Base-by-base conservation (phyloP, 1,139 yeast genomes). In the Pichia terricola region DNA sequence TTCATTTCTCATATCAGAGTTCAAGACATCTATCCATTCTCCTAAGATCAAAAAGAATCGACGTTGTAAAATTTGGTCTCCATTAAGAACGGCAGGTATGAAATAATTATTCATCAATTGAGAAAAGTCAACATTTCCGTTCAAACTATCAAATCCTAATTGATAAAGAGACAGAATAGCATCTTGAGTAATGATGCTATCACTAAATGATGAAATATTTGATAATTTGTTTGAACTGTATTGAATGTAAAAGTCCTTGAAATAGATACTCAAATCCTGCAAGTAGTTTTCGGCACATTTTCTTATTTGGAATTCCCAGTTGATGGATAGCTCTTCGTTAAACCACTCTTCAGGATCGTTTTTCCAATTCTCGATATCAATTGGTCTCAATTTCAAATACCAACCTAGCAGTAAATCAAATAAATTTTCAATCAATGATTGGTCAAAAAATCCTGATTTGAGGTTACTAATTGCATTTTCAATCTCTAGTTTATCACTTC, bases 281-380 rank as follows among this genome's bases (percentile, higher is more conserved):
- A 80, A 89, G 52, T 87, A 79, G 54, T 81, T 79, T 53, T 88
- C 96, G 0, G 95, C 88, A 61, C 96, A 86, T 3, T 94, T 89
- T 43, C 95, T 70, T 5, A 88, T 72, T 57, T 86, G 91, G 57
- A 69, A 87, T 57, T 89, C 96, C 79, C 87, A 87, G 54, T 85
- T 80, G 6, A 79, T 70, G 37, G 81, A 75, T 46, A 81, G 67
- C 53, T 88, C 95, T 57, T 85, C 95, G 50, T 79, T 79, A 33
- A 86, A 79, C 87, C 95, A 91, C 58, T 86, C 96, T 61, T 88
- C 97, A 0, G 97, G 96, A 48, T 87, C 95, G 33, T 74, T 62
- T 11, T 69, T 62, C 97, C 97, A 91, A 40, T 76, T 68, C 53
- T 84, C 94, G 41, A 89, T 64, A 57, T 89, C 97, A 1, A 74